Percentiles rank a stretch among this genome's conserved stretches.
Conservation (phyloP, 257 asterid species). For the Salvia splendens region DNA sequence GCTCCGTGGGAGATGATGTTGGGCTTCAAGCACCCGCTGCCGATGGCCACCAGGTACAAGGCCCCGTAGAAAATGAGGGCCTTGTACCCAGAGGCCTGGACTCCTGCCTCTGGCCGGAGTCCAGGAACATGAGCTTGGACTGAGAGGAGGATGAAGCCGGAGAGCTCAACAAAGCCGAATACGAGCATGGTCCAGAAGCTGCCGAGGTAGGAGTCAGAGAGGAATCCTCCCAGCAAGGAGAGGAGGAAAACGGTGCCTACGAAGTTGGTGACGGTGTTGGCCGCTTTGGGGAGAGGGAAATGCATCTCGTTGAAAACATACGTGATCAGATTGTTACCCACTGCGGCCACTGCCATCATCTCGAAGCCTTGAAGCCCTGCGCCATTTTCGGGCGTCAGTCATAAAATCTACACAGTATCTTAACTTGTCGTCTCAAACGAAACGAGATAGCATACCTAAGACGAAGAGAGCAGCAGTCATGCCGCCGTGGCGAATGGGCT, state of each 20-base stretch:
- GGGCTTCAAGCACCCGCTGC: slow-evolving; percentile 77
- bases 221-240: slow-evolving; percentile 74
- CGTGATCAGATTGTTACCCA: slow-evolving; percentile 75
- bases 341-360: slow-evolving; percentile 83
- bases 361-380: slow-evolving; percentile 73
- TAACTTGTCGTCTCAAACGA: too few relatives aligned
- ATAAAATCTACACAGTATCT: too few relatives aligned
- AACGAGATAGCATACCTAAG: slow-evolving; percentile 35
- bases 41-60: slow-evolving; percentile 65
- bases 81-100: slow-evolving; percentile 53
- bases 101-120: slow-evolving; percentile 41
- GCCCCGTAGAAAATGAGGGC: slow-evolving; percentile 65
- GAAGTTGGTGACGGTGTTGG: slow-evolving; percentile 80
- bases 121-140: slow-evolving; percentile 60
- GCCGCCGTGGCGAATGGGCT: slow-evolving; percentile 65
- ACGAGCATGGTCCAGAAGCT: slow-evolving; percentile 75
- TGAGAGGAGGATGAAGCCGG: slow-evolving; percentile 59
- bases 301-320: slow-evolving; percentile 75
- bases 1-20: slow-evolving; percentile 79
- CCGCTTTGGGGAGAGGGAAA: slow-evolving; percentile 65
- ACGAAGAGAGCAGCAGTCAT: slow-evolving; percentile 74
- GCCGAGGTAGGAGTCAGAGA: slow-evolving; percentile 76
- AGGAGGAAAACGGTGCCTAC: slow-evolving; percentile 70
- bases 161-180: slow-evolving; percentile 71
- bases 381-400: too few relatives aligned